A percentile compares a stretch with the other conserved stretches of the same genome.
Evolutionary conservation across 257 asterid genomes (phyloP).

Genomic region (Capsicum pubescens): DNA sequence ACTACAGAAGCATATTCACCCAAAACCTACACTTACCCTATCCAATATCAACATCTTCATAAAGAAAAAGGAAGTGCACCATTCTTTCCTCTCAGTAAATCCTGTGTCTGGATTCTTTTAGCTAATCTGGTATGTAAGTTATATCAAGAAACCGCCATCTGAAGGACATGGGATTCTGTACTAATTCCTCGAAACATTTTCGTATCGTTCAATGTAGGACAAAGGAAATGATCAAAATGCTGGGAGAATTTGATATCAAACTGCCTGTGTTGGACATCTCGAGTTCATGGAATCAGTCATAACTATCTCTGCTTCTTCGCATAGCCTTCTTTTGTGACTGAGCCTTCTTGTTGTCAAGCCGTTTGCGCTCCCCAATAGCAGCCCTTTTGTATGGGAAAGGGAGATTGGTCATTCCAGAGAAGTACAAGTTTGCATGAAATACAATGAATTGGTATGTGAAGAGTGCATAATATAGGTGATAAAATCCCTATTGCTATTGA

Average conservation of each 20-base stretch:
- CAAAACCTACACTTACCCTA: neutral
- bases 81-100: slow-evolving; percentile 34
- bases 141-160: neutral
- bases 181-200: neutral
- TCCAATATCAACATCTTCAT: slow-evolving; percentile 15
- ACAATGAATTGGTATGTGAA: neutral
- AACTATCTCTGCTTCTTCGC: slow-evolving; percentile 68
- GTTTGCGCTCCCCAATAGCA: slow-evolving; percentile 69
- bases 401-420: slow-evolving; percentile 12
- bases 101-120: neutral
- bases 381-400: slow-evolving; percentile 51
- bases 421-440: neutral
- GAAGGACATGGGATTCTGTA: slow-evolving; percentile 28
- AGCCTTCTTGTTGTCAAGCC: slow-evolving; percentile 70
- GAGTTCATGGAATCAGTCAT: slow-evolving; percentile 51
- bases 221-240: neutral
- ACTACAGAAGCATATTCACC: slow-evolving; percentile 17
- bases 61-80: neutral
- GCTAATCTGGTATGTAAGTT: slow-evolving; percentile 1
- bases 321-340: slow-evolving; percentile 68
- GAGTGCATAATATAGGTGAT: neutral
- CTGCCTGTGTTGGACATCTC: neutral
- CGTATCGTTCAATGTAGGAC: neutral
- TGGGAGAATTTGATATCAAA: neutral
- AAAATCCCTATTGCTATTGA: too few relatives aligned